Conservation (phyloP, 2,329 filamentous ascomycete species). For the Metarhizium guizhouense region DNA sequence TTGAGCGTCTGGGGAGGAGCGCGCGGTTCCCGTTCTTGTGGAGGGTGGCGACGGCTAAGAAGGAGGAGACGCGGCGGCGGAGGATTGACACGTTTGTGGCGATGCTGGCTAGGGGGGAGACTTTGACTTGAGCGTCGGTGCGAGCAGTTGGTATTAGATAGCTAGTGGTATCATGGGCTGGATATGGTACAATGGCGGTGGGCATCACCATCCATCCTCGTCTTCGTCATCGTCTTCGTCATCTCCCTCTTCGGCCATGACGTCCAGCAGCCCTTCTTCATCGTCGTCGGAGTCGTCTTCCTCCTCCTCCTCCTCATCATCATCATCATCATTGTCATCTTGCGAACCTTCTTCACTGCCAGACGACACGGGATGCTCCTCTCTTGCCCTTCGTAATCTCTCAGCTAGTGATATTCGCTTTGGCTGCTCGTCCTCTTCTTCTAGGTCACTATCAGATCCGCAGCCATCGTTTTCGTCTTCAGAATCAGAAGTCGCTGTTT, state of each 20-base stretch:
- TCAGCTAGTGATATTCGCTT: slow-evolving; percentile 13
- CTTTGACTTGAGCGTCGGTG: too few relatives aligned
- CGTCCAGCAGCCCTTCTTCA: slow-evolving; percentile 18
- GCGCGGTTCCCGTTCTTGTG: too few relatives aligned
- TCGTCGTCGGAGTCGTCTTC: slow-evolving; percentile 11
- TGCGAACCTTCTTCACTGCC: slow-evolving; percentile 11
- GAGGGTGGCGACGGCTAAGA: too few relatives aligned
- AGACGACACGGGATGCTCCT: slow-evolving; percentile 10
- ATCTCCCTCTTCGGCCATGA: slow-evolving; percentile 24
- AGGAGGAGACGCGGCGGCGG: too few relatives aligned
- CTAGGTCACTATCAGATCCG: slow-evolving; percentile 5
- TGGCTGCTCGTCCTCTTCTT: slow-evolving; percentile 7
- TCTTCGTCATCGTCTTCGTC: slow-evolving; percentile 16
- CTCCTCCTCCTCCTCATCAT: slow-evolving; percentile 12
- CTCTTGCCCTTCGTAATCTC: slow-evolving; percentile 13
- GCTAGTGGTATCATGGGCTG: too few relatives aligned
- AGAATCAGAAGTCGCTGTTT: background rate
- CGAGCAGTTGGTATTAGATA: too few relatives aligned
- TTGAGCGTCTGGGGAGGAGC: too few relatives aligned
- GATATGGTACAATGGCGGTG: too few relatives aligned
- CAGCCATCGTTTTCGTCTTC: background rate
- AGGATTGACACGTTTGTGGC: too few relatives aligned
- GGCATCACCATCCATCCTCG: slow-evolving; percentile 2
- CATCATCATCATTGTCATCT: slow-evolving; percentile 11
- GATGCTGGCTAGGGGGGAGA: too few relatives aligned